phyloP scores from a whole-genome alignment of 768 basidiomycete genomes.

The Trametes coccinea region DNA sequence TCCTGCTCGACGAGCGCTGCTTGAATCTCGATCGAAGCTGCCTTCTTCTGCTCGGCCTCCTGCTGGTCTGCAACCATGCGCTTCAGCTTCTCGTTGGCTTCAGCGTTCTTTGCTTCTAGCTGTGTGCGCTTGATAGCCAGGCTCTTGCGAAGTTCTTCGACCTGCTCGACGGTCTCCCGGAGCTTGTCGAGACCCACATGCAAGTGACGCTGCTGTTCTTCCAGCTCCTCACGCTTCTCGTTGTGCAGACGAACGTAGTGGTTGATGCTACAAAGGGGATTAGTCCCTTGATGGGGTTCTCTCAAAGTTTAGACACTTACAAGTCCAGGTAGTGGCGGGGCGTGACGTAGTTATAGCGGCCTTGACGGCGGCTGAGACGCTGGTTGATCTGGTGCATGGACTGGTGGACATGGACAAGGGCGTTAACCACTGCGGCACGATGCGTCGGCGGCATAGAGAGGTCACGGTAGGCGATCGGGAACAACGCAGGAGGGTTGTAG shows the following conservation, averaged over 20 bases:
- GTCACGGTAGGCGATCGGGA: conserved; percentile 88
- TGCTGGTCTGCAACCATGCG: conserved; percentile 99
- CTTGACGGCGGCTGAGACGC: conserved; percentile 86
- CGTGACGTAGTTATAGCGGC: conserved; percentile 95
- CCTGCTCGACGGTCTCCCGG: conserved; percentile 92
- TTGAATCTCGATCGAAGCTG: conserved; percentile 94
- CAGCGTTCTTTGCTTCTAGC: conserved; percentile 87
- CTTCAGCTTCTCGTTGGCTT: conserved; percentile 96
- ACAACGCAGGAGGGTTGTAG: conserved; percentile 76
- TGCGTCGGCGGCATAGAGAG: conserved; percentile 86
- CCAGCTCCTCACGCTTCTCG: conserved; percentile 95
- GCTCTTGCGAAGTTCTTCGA: conserved; percentile 93
- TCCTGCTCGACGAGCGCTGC: conserved; percentile 92
- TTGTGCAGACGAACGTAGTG: conserved; percentile 95
- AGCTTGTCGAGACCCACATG: conserved; percentile 98
- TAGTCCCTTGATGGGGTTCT: no score
- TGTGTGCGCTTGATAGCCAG: conserved; percentile 92
- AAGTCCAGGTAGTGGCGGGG: conserved; percentile 98
- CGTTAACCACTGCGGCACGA: conserved; percentile 90
- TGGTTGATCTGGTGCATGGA: conserved; percentile 89
- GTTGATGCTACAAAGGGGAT: conserved; percentile 66
- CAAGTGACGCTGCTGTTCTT: conserved; percentile 97
- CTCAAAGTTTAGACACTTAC: conserved; percentile 50
- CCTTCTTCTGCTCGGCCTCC: conserved; percentile 97
- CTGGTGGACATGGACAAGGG: conserved; percentile 87